Conservation (phyloP, 495 filamentous ascomycete species). For the Xylaria venustula region DNA sequence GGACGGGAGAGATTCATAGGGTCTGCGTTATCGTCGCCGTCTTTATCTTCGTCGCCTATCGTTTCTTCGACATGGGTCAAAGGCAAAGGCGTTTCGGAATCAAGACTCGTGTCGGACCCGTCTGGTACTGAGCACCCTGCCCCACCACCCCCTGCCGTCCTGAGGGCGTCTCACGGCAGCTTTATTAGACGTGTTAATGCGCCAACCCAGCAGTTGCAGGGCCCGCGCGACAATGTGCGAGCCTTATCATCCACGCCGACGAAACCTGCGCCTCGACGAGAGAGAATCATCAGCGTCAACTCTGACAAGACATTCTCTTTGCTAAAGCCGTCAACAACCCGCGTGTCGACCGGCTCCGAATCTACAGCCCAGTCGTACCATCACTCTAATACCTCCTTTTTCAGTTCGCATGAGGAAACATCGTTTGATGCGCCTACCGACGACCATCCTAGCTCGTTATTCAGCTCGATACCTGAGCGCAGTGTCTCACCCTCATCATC, state of each 20-base stretch:
- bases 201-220: conserved; percentile 20
- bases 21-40: conserved; percentile 38
- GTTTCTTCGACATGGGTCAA: conserved; percentile 35
- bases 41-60: conserved; percentile 29
- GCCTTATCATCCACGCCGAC: conserved; percentile 13
- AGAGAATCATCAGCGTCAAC: conserved; percentile 40
- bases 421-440: conserved; percentile 48
- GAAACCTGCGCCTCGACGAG: conserved; percentile 36
- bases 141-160: conserved; percentile 32
- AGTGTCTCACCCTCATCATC: conserved; percentile 35
- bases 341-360: conserved; percentile 30
- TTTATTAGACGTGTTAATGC: conserved; percentile 31
- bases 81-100: conserved; percentile 46
- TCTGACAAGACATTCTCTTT: conserved; percentile 51
- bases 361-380: conserved; percentile 25
- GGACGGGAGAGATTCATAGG: conserved; percentile 26
- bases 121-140: conserved; percentile 34
- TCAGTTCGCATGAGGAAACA: conserved; percentile 44
- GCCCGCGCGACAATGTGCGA: conserved; percentile 22
- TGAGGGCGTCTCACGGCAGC: conserved; percentile 26
- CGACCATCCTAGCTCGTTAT: conserved; percentile 43
- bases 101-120: conserved; percentile 42
- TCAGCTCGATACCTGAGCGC: conserved; percentile 42
- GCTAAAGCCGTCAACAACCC: conserved; percentile 23
- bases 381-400: conserved; percentile 35